Conservation (phyloP, 2,329 filamentous ascomycete genomes). For the Colletotrichum salicis region DNA sequence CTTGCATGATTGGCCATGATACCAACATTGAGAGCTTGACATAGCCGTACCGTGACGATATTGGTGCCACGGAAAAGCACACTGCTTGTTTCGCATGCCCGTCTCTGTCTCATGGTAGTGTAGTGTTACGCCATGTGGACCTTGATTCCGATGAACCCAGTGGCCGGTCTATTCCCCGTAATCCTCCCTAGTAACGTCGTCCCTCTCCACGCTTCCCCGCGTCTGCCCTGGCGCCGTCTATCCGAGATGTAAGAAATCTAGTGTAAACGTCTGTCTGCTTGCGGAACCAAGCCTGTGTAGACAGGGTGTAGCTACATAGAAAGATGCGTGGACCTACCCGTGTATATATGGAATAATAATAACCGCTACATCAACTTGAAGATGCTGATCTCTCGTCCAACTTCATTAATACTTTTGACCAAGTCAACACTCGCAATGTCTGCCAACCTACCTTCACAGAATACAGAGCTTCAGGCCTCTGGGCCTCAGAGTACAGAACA, state of each 20-base stretch:
- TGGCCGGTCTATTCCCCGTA: too few relatives aligned
- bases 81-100: neutral
- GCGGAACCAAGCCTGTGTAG: neutral
- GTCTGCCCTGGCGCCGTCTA: too few relatives aligned
- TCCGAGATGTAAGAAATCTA: rapidly evolving
- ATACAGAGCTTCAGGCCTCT: too few relatives aligned
- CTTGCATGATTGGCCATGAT: constrained; percentile 12
- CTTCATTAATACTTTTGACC: rapidly evolving
- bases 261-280: too few relatives aligned
- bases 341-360: too few relatives aligned
- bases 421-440: too few relatives aligned
- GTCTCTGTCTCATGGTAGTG: neutral
- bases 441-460: rapidly evolving
- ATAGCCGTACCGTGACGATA: neutral
- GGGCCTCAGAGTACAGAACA: too few relatives aligned
- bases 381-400: too few relatives aligned
- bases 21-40: neutral
- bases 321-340: too few relatives aligned
- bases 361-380: neutral
- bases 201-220: too few relatives aligned
- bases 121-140: neutral
- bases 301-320: too few relatives aligned
- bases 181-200: too few relatives aligned
- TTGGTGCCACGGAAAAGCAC: neutral
- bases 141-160: neutral